Conservation (phyloP, 108 stramenopile genomes). For the Mediolabrus comicus region DNA sequence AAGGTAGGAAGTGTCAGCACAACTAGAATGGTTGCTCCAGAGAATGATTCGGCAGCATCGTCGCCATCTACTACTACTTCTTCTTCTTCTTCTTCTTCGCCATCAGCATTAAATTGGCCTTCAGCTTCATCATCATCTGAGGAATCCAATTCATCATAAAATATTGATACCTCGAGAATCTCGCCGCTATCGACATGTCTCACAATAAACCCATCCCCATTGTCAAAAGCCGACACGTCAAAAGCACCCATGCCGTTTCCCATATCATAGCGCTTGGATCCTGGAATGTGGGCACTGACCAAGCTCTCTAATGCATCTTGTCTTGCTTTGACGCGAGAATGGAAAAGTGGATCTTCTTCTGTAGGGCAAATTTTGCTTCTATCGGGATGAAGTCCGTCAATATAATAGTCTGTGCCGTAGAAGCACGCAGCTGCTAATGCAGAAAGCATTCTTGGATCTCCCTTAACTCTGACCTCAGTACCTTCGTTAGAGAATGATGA, state of each 20-base stretch:
- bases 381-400: conserved; percentile 22
- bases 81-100: no score
- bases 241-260: conserved; percentile 56
- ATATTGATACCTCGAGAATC: conserved; percentile 34
- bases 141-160: conserved; percentile 5
- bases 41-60: background rate
- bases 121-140: background rate
- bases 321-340: background rate
- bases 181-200: conserved; percentile 59
- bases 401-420: conserved; percentile 55
- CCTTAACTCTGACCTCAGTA: conserved; percentile 1
- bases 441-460: conserved; percentile 40
- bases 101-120: no score
- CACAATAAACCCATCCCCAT: conserved; percentile 63
- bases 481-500: conserved; percentile 22
- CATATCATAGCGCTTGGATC: conserved; percentile 48
- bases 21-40: conserved; percentile 8
- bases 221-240: conserved; percentile 58
- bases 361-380: conserved; percentile 3
- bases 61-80: background rate
- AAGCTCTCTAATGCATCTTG: background rate
- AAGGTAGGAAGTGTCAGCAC: conserved; percentile 13
- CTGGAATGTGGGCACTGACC: conserved; percentile 3
- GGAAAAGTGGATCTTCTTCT: conserved; percentile 9
- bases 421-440: conserved; percentile 54